phyloP scores from a whole-genome alignment of 2,329 filamentous ascomycete species.

The Ophiosphaerella korrae region DNA sequence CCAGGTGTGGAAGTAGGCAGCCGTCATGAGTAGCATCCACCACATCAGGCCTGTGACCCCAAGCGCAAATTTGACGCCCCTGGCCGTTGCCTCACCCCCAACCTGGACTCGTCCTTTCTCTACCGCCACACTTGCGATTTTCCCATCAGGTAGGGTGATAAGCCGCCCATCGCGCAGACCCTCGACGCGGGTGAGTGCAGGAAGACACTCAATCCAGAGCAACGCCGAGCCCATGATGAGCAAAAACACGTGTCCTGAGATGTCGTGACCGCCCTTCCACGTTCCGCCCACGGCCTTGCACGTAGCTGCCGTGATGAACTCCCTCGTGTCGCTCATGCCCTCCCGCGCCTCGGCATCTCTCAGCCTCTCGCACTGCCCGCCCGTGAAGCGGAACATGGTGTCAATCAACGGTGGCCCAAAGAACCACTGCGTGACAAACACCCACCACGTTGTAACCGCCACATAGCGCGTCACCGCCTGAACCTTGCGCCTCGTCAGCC shows the following conservation, averaged over 20 bases:
- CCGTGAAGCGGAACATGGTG: constrained; percentile 84
- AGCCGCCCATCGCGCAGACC: constrained; percentile 65
- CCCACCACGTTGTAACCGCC: constrained; percentile 78
- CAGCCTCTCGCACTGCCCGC: constrained; percentile 76
- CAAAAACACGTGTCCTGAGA: constrained; percentile 93
- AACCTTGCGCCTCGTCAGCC: constrained; percentile 50
- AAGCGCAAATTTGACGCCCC: constrained; percentile 60
- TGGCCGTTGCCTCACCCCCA: constrained; percentile 46
- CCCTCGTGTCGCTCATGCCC: constrained; percentile 51
- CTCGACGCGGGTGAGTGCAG: constrained; percentile 57
- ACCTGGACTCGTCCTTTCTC: constrained; percentile 50
- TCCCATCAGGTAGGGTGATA: constrained; percentile 69
- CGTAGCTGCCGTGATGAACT: constrained; percentile 72
- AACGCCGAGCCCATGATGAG: constrained; percentile 83
- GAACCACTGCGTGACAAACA: constrained; percentile 92
- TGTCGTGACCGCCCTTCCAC: constrained; percentile 95
- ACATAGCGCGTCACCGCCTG: constrained; percentile 71
- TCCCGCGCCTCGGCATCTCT: constrained; percentile 55
- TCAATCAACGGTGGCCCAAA: constrained; percentile 92
- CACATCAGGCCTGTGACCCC: constrained; percentile 71
- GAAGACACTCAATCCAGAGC: constrained; percentile 79
- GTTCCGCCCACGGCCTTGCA: constrained; percentile 82
- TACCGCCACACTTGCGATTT: constrained; percentile 56
- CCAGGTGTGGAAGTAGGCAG: constrained; percentile 98
- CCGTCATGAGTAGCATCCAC: constrained; percentile 99